phyloP scores from a whole-genome alignment of 176 grass and related monocot genomes.

The Guadua angustifolia region DNA sequence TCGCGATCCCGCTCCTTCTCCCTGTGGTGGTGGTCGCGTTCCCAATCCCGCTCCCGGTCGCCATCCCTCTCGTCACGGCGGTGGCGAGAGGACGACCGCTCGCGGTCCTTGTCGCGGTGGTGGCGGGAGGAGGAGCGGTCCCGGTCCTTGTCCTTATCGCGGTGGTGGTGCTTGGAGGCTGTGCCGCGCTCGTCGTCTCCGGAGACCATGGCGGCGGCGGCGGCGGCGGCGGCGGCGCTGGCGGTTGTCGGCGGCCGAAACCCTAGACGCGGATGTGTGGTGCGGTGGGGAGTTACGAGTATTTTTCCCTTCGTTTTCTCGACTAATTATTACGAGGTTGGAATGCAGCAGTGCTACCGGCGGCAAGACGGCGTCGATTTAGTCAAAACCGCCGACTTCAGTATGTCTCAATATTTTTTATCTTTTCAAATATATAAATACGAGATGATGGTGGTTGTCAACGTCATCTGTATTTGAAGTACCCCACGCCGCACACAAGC shows the following conservation, averaged over 20 bases:
- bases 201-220: conserved; percentile 41
- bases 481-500: too few species aligned
- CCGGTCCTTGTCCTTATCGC: conserved; percentile 47
- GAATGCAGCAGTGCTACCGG: neutral
- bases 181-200: conserved; percentile 42
- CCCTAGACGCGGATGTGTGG: conserved; percentile 41
- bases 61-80: conserved; percentile 52
- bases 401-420: neutral
- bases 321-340: conserved; percentile 6
- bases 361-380: neutral
- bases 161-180: conserved; percentile 50
- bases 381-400: neutral
- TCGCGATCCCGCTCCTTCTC: conserved; percentile 44
- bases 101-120: conserved; percentile 37
- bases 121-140: conserved; percentile 40
- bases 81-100: conserved; percentile 35
- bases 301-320: neutral
- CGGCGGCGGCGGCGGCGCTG: neutral
- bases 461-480: too few species aligned
- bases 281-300: neutral
- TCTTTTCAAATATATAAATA: too few species aligned
- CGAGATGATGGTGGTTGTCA: too few species aligned
- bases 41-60: conserved; percentile 50
- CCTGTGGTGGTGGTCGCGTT: conserved; percentile 46
- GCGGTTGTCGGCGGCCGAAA: conserved; percentile 35